phyloP scores from a whole-genome alignment of 768 basidiomycete species.

The Lentinula lateritia region DNA sequence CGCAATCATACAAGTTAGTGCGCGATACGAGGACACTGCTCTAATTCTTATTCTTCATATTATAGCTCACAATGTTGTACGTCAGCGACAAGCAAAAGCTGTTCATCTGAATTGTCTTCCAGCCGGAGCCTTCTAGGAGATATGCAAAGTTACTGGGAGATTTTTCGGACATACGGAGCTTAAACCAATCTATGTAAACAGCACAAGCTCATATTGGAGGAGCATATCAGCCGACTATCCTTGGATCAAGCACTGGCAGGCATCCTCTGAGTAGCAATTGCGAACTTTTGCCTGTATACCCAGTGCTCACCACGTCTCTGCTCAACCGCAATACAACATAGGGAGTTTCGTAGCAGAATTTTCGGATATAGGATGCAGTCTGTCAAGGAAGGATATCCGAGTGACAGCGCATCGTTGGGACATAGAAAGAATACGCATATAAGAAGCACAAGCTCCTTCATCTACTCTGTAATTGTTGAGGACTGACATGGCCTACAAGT shows the following conservation, averaged over 20 bases:
- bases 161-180: background rate
- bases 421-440: background rate
- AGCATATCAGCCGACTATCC: background rate
- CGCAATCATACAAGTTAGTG: too few relatives aligned
- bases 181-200: background rate
- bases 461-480: background rate
- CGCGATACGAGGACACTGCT: too few relatives aligned
- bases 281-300: background rate
- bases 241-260: background rate
- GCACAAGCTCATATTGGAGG: too few relatives aligned
- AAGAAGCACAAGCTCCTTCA: background rate
- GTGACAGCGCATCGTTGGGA: background rate
- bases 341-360: slow-evolving; percentile 1
- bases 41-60: too few relatives aligned
- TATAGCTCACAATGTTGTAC: too few relatives aligned
- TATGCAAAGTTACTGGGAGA: background rate
- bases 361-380: background rate
- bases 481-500: slow-evolving; percentile 1
- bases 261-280: background rate
- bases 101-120: background rate
- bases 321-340: background rate
- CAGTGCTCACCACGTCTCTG: background rate
- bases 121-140: background rate
- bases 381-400: background rate
- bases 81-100: too few relatives aligned